These are phyloP conservation scores for Penicillium aurantiogriseum DNA, from an alignment of 2,329 filamentous ascomycete species.

Conservation along the genomic window DNA sequence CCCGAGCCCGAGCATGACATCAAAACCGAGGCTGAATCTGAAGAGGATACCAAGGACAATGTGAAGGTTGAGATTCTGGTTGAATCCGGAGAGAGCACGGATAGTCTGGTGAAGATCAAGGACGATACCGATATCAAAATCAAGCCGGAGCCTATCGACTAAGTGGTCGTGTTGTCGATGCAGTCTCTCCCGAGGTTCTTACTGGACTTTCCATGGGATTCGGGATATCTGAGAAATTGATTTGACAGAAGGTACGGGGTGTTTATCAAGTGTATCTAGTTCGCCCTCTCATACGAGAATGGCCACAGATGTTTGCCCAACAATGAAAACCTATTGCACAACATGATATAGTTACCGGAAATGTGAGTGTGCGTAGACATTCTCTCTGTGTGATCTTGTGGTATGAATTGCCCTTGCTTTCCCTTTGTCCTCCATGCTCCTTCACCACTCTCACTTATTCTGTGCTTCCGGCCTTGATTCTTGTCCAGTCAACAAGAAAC, in stretches of 20 bases:
- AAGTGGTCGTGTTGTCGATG: not conserved
- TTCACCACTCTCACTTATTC: not conserved
- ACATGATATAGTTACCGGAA: not conserved
- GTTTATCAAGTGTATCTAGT: not conserved
- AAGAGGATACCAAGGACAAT: not conserved
- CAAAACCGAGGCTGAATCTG: not conserved
- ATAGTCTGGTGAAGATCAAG: not conserved
- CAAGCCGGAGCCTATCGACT: not conserved
- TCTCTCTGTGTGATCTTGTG: not conserved
- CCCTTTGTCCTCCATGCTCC: not conserved
- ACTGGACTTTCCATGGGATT: too few relatives aligned
- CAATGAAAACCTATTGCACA: not conserved
- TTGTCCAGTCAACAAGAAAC: not conserved
- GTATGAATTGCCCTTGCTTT: not conserved
- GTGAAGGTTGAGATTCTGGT: not conserved
- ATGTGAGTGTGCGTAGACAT: not conserved
- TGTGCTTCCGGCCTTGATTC: not conserved
- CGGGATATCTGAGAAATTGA: not conserved
- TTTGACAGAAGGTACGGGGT: not conserved
- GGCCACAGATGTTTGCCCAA: not conserved
- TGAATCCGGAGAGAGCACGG: not conserved
- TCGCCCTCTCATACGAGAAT: not conserved
- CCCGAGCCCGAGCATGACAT: not conserved
- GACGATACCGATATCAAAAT: not conserved
- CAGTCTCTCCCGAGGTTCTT: not conserved